Evolutionary conservation across 331 rosid species (phyloP).

Genomic region (Telfairia occidentalis): DNA sequence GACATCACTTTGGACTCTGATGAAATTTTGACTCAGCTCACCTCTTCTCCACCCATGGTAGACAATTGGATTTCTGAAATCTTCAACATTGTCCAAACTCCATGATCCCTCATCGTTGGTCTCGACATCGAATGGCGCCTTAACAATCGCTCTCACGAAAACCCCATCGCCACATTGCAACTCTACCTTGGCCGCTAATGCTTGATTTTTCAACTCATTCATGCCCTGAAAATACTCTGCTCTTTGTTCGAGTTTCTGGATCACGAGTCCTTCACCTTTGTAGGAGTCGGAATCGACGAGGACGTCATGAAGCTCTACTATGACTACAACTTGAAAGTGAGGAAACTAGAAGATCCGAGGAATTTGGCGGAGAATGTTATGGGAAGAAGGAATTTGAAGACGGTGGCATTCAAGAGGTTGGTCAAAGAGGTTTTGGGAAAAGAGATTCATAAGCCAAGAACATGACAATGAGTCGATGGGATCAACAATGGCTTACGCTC

Average conservation of each 20-base stretch:
- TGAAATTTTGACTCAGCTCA: constrained; percentile 36
- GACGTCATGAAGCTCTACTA: constrained; percentile 39
- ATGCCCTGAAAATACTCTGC: constrained; percentile 16
- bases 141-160: constrained; percentile 10
- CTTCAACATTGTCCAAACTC: not conserved
- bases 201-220: constrained; percentile 48
- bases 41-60: constrained; percentile 31
- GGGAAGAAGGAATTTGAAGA: not conserved
- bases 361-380: constrained; percentile 10
- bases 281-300: constrained; percentile 47
- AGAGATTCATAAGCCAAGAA: constrained; percentile 34
- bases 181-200: constrained; percentile 44
- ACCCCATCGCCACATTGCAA: constrained; percentile 44
- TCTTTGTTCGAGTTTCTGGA: constrained; percentile 29
- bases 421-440: constrained; percentile 28
- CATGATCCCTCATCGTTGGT: constrained; percentile 28
- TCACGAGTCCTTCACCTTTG: constrained; percentile 18
- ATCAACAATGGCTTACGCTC: constrained; percentile 28
- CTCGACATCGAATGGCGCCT: constrained; percentile 85
- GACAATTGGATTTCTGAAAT: constrained; percentile 35
- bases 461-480: constrained; percentile 48
- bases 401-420: constrained; percentile 35
- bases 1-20: constrained; percentile 24
- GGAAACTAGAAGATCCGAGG: constrained; percentile 29
- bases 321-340: constrained; percentile 25